Percentiles rank a stretch among this genome's conserved stretches.
Conservation (phyloP, 2,329 filamentous ascomycete species). For the Penicillium sp. region DNA sequence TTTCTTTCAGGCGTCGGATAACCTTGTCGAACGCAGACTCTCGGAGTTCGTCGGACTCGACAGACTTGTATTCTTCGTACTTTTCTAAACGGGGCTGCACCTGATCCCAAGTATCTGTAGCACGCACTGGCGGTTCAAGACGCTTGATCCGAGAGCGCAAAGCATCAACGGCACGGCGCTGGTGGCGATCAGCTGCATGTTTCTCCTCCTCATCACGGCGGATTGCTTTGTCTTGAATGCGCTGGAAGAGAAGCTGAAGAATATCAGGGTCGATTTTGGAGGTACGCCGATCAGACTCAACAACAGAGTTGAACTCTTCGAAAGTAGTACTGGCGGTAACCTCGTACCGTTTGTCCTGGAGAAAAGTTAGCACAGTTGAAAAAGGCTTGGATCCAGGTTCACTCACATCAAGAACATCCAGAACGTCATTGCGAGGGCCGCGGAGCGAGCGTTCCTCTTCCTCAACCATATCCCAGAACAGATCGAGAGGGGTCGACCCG, state of each 20-base stretch:
- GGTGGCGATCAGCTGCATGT: conserved; percentile 76
- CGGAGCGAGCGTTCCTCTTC: conserved; percentile 89
- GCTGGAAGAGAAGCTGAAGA: conserved; percentile 78
- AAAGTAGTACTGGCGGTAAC: conserved; percentile 82
- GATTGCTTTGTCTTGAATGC: conserved; percentile 82
- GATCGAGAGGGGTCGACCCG: conserved; percentile 82
- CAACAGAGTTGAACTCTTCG: conserved; percentile 80
- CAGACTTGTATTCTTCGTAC: conserved; percentile 78
- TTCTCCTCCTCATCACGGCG: conserved; percentile 83
- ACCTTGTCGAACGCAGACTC: conserved; percentile 87
- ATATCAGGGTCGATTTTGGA: conserved; percentile 81
- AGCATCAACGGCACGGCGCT: conserved; percentile 80
- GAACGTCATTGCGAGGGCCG: conserved; percentile 75
- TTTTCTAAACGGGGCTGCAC: conserved; percentile 77
- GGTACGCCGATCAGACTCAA: conserved; percentile 85
- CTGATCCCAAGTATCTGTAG: conserved; percentile 84
- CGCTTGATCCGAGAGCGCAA: conserved; percentile 86
- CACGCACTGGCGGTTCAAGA: conserved; percentile 77
- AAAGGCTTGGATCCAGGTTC: neutral
- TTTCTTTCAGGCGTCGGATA: conserved; percentile 85
- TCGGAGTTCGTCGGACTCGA: conserved; percentile 80
- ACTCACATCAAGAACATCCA: conserved; percentile 85
- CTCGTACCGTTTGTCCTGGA: conserved; percentile 85
- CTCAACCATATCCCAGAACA: conserved; percentile 95
- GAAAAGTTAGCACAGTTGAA: conserved; percentile 37